Evolutionary conservation across 2,329 filamentous ascomycete genomes (phyloP).

Genomic region (Stagonosporopsis cucurbitacearum): DNA sequence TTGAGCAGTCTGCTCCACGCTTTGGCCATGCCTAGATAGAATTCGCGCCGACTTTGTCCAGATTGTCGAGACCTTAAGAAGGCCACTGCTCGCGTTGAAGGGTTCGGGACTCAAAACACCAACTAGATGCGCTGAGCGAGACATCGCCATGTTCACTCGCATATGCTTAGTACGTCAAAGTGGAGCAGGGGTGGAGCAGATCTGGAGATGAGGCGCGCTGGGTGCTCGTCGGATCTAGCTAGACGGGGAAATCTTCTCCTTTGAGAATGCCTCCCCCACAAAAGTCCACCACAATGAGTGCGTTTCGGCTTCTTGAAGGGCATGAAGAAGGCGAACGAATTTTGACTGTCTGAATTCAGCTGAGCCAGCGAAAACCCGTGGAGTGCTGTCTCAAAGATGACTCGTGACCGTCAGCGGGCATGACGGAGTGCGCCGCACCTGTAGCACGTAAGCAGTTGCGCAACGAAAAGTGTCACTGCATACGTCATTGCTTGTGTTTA

Average conservation of each 20-base stretch:
- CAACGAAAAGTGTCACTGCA: background rate
- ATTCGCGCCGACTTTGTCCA: conserved; percentile 4
- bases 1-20: conserved; percentile 5
- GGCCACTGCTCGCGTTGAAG: conserved; percentile 1
- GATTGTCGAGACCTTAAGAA: background rate
- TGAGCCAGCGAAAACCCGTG: background rate
- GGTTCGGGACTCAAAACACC: conserved; percentile 3
- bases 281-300: conserved; percentile 1
- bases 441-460: background rate
- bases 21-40: background rate
- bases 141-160: conserved; percentile 20
- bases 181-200: conserved; percentile 22
- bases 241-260: conserved; percentile 36
- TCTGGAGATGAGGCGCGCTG: conserved; percentile 20
- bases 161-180: conserved; percentile 10
- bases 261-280: conserved; percentile 9
- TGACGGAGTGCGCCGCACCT: background rate
- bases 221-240: background rate
- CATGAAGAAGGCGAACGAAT: conserved; percentile 7
- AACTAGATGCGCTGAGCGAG: conserved; percentile 4
- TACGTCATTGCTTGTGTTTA: conserved; percentile 19
- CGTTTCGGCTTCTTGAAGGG: conserved; percentile 3
- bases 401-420: background rate
- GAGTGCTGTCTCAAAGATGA: background rate
- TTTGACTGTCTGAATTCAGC: background rate